Conservation (phyloP, 306 rosid species). For the Casuarina cunninghamiana region DNA sequence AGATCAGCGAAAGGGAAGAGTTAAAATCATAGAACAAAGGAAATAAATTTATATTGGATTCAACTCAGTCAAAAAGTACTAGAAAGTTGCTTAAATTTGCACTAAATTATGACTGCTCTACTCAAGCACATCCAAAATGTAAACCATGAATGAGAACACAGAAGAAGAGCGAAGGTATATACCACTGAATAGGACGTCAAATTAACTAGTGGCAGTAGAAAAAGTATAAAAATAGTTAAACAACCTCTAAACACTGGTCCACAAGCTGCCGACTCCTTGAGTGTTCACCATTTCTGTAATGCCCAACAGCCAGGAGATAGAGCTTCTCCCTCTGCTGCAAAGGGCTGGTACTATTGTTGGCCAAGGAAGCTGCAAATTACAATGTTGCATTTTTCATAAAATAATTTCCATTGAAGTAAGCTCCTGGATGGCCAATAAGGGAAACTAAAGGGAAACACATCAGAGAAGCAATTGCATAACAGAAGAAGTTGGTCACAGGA, state of each 20-base stretch:
- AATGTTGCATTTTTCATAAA: background rate
- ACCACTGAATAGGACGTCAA: conserved; percentile 4
- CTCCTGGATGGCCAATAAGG: conserved; percentile 18
- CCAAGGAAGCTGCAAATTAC: conserved; percentile 61
- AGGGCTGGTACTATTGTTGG: conserved; percentile 38
- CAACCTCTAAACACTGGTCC: conserved; percentile 70
- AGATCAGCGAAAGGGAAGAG: background rate
- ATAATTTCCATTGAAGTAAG: conserved; percentile 1
- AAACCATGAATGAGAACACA: background rate
- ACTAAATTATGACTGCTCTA: background rate
- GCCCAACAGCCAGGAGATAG: conserved; percentile 90
- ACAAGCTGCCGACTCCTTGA: conserved; percentile 67
- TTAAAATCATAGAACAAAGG: background rate
- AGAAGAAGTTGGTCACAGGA: background rate
- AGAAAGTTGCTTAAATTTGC: background rate
- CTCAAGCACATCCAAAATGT: background rate
- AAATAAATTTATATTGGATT: background rate
- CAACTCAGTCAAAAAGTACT: too few relatives aligned
- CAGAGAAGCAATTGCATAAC: background rate
- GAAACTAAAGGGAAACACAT: conserved; percentile 10
- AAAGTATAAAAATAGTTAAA: conserved; percentile 12
- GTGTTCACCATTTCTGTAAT: conserved; percentile 68
- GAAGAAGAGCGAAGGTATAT: background rate
- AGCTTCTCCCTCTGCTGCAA: conserved; percentile 69
- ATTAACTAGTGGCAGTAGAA: conserved; percentile 1